Evolutionary conservation across 768 basidiomycete species (phyloP).

Genomic region (Chalciporus piperatus): DNA sequence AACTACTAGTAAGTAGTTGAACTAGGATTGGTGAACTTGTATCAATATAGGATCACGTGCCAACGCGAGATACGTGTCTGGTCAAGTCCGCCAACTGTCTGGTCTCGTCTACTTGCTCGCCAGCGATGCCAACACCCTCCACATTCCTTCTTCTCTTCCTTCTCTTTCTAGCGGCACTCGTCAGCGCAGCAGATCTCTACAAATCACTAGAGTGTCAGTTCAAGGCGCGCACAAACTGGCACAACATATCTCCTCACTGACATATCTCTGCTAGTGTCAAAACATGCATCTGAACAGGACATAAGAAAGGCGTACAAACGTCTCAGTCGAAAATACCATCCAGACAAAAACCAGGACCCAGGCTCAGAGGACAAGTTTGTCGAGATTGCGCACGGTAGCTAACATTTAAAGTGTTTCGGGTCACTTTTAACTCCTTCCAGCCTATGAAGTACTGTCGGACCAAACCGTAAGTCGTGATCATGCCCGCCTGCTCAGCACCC

Average conservation of each 20-base stretch:
- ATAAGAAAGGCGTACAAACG: conserved; percentile 91
- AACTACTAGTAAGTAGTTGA: too few species aligned
- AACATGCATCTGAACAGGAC: conserved; percentile 81
- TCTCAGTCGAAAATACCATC: conserved; percentile 85
- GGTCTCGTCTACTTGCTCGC: neutral
- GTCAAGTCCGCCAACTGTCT: neutral
- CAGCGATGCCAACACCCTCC: conserved; percentile 28
- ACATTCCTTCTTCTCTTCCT: conserved; percentile 28
- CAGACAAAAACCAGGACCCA: conserved; percentile 91
- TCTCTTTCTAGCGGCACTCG: conserved; percentile 28
- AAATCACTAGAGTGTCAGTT: conserved; percentile 77
- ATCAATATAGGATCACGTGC: conserved; percentile 22
- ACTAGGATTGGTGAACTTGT: too few species aligned
- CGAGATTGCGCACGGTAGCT: conserved; percentile 82
- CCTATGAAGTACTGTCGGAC: conserved; percentile 95
- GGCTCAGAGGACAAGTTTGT: conserved; percentile 85
- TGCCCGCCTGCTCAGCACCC: neutral
- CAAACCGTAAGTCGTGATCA: conserved; percentile 48
- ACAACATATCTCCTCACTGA: conserved; percentile 22
- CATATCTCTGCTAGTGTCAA: conserved; percentile 47
- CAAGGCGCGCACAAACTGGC: conserved; percentile 30
- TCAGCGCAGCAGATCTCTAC: conserved; percentile 70
- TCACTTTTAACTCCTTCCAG: conserved; percentile 37
- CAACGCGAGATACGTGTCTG: conserved; percentile 29
- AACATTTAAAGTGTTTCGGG: neutral